Evolutionary conservation across 768 basidiomycete genomes (phyloP), one percentile per base, ranked within the genome.

Genomic region (Trametopsis cervina): DNA sequence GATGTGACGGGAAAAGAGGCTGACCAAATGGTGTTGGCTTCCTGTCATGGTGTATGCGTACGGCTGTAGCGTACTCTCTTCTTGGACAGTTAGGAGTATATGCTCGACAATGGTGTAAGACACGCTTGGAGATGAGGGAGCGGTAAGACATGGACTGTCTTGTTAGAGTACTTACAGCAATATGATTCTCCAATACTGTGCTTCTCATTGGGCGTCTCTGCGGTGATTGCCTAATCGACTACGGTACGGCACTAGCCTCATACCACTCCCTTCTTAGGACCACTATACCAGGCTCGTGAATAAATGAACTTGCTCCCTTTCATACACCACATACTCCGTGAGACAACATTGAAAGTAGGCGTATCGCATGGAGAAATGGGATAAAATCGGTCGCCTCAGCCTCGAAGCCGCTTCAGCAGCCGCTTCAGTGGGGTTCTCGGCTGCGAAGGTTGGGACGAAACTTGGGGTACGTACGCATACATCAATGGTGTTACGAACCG

Each of bases 1-100:
- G 85, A 62, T 96, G 93, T 0, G 89, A 89, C 18, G 70, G 67
- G 17, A 73, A 75, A 10, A 84, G 69, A 0, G 93, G 90, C 61
- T 95, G 93, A 0, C 91, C 91, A 57, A 79, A 87, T 25, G 67
- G 64, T 5, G 89, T 81, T 2, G 90, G 90, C 64, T 91, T 93
- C 20, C 59, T 24, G 18, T 51, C 54, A 18, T 49, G 44, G 23
- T 63, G 57, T 33, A 52, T 40, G 41, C 61, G 59, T 35, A 60
- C 61, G 23, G 58, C 66, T 11, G 71, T 68, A n/a, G 70, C 69
- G 54, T 69, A 66, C 26, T 22, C 26, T 20, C 48, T 37, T 22
- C 24, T 33, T 33, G 29, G 7, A 33, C 9, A 33, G 15, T n/a
- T n/a, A n/a, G n/a, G n/a, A n/a, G n/a, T n/a, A n/a, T n/a, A n/a